phyloP scores from a whole-genome alignment of 2,329 filamentous ascomycete genomes.

The Tympanopsis confertula region DNA sequence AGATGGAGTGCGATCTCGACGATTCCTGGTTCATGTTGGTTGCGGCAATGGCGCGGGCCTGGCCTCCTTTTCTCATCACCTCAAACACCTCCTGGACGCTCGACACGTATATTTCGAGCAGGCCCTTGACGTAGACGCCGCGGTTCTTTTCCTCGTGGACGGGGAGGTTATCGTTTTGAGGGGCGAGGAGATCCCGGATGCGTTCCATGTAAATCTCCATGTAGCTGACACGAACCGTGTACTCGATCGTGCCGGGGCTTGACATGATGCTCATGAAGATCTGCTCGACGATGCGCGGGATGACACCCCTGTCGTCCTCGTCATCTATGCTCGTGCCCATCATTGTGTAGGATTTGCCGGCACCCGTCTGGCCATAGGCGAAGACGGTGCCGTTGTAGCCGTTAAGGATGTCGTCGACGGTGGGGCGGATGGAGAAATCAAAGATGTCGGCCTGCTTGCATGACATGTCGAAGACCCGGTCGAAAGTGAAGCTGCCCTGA shows the following conservation, averaged over 20 bases:
- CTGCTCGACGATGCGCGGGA: conserved; percentile 91
- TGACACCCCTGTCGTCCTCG: conserved; percentile 78
- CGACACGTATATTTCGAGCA: conserved; percentile 89
- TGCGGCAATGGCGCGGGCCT: conserved; percentile 76
- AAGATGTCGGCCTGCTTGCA: conserved; percentile 89
- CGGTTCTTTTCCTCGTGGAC: conserved; percentile 97
- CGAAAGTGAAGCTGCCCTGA: conserved; percentile 83
- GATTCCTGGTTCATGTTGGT: conserved; percentile 99
- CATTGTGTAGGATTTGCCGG: conserved; percentile 99
- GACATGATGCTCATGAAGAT: conserved; percentile 92
- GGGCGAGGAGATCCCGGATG: conserved; percentile 83
- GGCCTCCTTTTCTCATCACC: conserved; percentile 85
- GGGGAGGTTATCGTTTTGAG: conserved; percentile 89
- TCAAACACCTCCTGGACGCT: conserved; percentile 94
- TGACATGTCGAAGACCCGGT: conserved; percentile 91
- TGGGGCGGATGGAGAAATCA: conserved; percentile 90
- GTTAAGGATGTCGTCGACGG: conserved; percentile 95
- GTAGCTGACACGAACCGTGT: conserved; percentile 96
- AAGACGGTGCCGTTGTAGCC: conserved; percentile 99
- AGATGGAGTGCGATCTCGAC: conserved; percentile 94
- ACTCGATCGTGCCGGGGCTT: conserved; percentile 87
- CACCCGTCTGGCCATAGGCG: conserved; percentile 94
- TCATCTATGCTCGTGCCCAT: conserved; percentile 93
- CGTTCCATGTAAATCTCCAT: conserved; percentile 99
- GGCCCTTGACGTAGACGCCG: conserved; percentile 91